These are phyloP conservation scores for Blastobotrys terrestris DNA, from an alignment of 805 yeast genomes.

Conservation along the genomic window DNA sequence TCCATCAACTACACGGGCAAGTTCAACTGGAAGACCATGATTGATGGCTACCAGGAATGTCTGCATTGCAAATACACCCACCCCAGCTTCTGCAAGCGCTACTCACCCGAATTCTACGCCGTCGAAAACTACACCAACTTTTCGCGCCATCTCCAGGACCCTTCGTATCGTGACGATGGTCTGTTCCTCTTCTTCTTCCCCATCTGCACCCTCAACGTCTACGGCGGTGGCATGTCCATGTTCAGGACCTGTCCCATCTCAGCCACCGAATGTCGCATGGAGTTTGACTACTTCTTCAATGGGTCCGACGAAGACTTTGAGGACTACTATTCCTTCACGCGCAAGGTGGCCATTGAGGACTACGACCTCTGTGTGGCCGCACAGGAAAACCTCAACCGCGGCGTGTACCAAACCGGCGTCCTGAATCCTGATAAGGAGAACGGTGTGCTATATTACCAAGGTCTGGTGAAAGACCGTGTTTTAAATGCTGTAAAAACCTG, in stretches of 20 bases:
- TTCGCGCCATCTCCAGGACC: background rate
- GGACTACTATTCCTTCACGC: background rate
- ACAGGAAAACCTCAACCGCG: background rate
- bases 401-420: conserved; percentile 1
- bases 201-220: conserved; percentile 3
- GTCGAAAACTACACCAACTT: conserved; percentile 1
- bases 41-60: conserved; percentile 1
- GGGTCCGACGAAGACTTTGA: conserved; percentile 3
- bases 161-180: background rate
- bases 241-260: conserved; percentile 1
- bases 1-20: conserved; percentile 3
- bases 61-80: background rate
- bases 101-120: background rate
- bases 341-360: background rate
- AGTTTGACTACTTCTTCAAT: conserved; percentile 3
- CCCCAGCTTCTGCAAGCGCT: background rate
- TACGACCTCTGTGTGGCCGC: conserved; percentile 1
- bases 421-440: conserved; percentile 1
- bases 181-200: conserved; percentile 2
- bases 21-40: conserved; percentile 5
- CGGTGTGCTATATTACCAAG: conserved; percentile 1
- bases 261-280: conserved; percentile 3
- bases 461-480: conserved; percentile 1
- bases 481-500: background rate
- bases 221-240: conserved; percentile 2